phyloP scores from a whole-genome alignment of 345 rosid genomes.

The Erucastrum elatum region DNA sequence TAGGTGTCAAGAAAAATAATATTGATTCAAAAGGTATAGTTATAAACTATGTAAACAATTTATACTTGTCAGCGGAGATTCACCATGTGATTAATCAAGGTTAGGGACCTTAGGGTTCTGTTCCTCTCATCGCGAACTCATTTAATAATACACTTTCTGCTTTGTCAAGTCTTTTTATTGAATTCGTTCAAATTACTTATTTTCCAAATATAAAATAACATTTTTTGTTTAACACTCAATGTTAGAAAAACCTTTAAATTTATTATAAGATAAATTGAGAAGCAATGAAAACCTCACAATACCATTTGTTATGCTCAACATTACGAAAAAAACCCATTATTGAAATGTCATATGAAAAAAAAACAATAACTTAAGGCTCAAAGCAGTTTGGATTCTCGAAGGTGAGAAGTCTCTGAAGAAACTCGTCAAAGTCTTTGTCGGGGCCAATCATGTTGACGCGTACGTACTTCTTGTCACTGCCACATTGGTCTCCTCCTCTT shows the following conservation, averaged over 20 bases:
- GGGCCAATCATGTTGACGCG: constrained; percentile 68
- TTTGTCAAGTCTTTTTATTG: background rate
- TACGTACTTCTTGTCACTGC: constrained; percentile 42
- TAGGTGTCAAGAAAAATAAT: too few relatives aligned
- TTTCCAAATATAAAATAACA: background rate
- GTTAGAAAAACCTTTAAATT: background rate
- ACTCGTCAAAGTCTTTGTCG: constrained; percentile 47
- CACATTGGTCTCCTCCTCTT: constrained; percentile 62
- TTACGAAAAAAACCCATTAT: background rate
- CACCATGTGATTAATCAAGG: too few relatives aligned
- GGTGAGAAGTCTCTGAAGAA: constrained; percentile 57
- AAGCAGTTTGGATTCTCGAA: constrained; percentile 32
- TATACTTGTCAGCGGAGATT: too few relatives aligned
- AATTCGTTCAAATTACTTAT: background rate
- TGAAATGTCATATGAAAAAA: background rate
- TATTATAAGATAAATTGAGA: background rate
- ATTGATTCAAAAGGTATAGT: too few relatives aligned
- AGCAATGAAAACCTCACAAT: background rate
- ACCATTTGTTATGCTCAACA: background rate
- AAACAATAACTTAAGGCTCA: constrained; percentile 12
- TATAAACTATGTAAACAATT: too few relatives aligned
- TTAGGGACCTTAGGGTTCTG: too few relatives aligned
- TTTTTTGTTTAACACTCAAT: background rate
- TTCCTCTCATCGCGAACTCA: too few relatives aligned
- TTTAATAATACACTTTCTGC: background rate